phyloP scores from a whole-genome alignment of 2,329 filamentous ascomycete species.

The Penicillium sp. region DNA sequence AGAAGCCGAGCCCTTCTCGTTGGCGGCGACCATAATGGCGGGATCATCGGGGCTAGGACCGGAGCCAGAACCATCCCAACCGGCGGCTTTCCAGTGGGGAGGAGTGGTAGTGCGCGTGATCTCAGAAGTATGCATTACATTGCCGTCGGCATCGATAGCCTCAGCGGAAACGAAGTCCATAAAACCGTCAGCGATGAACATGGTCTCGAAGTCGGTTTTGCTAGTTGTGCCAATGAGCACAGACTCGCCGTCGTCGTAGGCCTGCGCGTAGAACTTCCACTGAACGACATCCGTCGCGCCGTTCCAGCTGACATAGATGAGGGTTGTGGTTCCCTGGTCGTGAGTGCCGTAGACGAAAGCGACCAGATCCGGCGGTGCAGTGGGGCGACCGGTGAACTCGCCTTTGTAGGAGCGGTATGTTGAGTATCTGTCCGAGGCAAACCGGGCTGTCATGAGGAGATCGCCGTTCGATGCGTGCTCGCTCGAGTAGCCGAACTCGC shows the following conservation, averaged over 20 bases:
- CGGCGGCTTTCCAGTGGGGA: slow-evolving; percentile 32
- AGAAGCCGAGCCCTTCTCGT: slow-evolving; percentile 11
- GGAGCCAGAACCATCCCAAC: slow-evolving; percentile 24
- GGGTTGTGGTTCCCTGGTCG: slow-evolving; percentile 19
- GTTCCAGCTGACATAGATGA: slow-evolving; percentile 28
- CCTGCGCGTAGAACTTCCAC: slow-evolving; percentile 35
- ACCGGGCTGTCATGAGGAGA: slow-evolving; percentile 38
- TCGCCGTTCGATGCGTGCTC: slow-evolving; percentile 38
- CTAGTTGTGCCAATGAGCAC: slow-evolving; percentile 24
- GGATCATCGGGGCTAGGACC: slow-evolving; percentile 32
- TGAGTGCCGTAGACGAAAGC: slow-evolving; percentile 33
- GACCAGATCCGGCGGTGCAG: slow-evolving; percentile 33
- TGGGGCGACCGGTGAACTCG: slow-evolving; percentile 37
- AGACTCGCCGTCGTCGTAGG: slow-evolving; percentile 16
- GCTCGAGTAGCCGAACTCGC: slow-evolving; percentile 36
- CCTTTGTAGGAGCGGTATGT: slow-evolving; percentile 45
- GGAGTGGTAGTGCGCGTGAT: slow-evolving; percentile 27
- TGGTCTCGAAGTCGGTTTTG: slow-evolving; percentile 38
- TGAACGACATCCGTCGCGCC: slow-evolving; percentile 38
- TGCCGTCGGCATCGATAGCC: slow-evolving; percentile 21
- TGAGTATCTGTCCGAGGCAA: slow-evolving; percentile 34
- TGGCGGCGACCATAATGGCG: slow-evolving; percentile 19
- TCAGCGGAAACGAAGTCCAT: slow-evolving; percentile 31
- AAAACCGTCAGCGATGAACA: slow-evolving; percentile 30
- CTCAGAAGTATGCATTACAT: slow-evolving; percentile 25